phyloP scores from a whole-genome alignment of 805 yeast genomes.

The Candida ovalis region DNA sequence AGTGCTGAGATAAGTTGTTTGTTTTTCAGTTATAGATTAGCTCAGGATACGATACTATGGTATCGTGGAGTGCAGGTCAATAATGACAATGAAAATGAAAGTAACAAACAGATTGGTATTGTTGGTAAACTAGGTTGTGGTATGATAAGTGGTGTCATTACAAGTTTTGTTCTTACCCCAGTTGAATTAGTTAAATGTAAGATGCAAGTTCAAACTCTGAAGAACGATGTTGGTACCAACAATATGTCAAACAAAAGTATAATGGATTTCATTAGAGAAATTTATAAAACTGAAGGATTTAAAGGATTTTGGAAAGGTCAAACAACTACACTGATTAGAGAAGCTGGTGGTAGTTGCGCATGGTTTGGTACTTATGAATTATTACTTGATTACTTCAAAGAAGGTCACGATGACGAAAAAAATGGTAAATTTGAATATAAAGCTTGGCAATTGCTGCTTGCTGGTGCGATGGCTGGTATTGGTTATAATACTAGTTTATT shows the following conservation, averaged over 20 bases:
- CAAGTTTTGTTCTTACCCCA: slow-evolving; percentile 84
- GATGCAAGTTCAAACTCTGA: slow-evolving; percentile 62
- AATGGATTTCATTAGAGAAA: slow-evolving; percentile 35
- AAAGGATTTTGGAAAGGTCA: slow-evolving; percentile 87
- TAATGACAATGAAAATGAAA: slow-evolving; percentile 12
- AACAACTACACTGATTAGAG: slow-evolving; percentile 74
- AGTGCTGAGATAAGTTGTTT: slow-evolving; percentile 83
- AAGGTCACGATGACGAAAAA: not conserved
- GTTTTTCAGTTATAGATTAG: slow-evolving; percentile 59
- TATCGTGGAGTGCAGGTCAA: slow-evolving; percentile 21
- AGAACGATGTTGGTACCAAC: too few relatives aligned
- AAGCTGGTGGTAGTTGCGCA: slow-evolving; percentile 84
- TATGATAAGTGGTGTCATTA: slow-evolving; percentile 75
- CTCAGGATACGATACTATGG: slow-evolving; percentile 31
- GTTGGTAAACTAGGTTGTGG: slow-evolving; percentile 55
- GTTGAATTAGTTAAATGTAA: slow-evolving; percentile 89
- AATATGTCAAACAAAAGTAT: slow-evolving; percentile 24
- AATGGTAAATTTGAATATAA: slow-evolving; percentile 17
- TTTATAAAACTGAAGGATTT: slow-evolving; percentile 50
- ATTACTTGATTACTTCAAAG: slow-evolving; percentile 36
- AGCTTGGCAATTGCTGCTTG: slow-evolving; percentile 54
- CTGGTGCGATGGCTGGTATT: slow-evolving; percentile 88
- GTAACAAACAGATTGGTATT: slow-evolving; percentile 16
- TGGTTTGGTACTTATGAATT: slow-evolving; percentile 92
- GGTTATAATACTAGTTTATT: slow-evolving; percentile 74